Percentiles rank a stretch among this genome's conserved stretches.
Evolutionary conservation across 2,329 filamentous ascomycete genomes (phyloP).

Genomic region (Pleomassaria siparia): DNA sequence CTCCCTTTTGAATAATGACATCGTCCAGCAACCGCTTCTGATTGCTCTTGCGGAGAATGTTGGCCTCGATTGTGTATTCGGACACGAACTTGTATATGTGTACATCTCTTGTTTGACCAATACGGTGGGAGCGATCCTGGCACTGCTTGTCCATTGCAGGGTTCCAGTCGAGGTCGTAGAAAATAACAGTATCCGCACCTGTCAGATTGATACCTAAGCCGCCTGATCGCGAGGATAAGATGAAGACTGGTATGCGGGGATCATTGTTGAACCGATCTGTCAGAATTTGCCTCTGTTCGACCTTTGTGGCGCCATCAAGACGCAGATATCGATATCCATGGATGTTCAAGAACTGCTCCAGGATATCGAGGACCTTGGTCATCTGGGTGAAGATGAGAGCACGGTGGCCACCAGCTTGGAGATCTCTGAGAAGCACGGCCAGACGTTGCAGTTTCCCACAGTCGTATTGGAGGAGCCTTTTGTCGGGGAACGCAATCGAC

Average conservation of each 20-base stretch:
- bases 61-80: conserved; percentile 85
- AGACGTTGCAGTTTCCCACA: conserved; percentile 94
- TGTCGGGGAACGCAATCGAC: conserved; percentile 96
- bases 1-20: conserved; percentile 96
- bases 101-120: conserved; percentile 95
- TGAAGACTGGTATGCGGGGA: conserved; percentile 88
- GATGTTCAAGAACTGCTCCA: conserved; percentile 97
- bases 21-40: conserved; percentile 98
- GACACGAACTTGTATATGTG: conserved; percentile 79
- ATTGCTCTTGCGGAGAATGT: conserved; percentile 93
- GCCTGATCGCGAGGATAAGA: conserved; percentile 90
- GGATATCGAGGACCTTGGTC: conserved; percentile 96
- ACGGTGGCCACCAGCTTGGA: conserved; percentile 88
- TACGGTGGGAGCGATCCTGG: conserved; percentile 94
- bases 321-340: conserved; percentile 96
- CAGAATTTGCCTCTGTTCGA: conserved; percentile 91
- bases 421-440: conserved; percentile 78
- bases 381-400: conserved; percentile 99
- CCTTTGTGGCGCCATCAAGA: conserved; percentile 92
- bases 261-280: conserved; percentile 98
- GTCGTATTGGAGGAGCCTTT: conserved; percentile 93
- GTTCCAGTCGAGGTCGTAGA: conserved; percentile 99
- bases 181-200: conserved; percentile 95
- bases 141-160: conserved; percentile 99
- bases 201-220: conserved; percentile 96